Conservation (phyloP, 2,329 filamentous ascomycete species). For the Fusarium keratoplasticum region DNA sequence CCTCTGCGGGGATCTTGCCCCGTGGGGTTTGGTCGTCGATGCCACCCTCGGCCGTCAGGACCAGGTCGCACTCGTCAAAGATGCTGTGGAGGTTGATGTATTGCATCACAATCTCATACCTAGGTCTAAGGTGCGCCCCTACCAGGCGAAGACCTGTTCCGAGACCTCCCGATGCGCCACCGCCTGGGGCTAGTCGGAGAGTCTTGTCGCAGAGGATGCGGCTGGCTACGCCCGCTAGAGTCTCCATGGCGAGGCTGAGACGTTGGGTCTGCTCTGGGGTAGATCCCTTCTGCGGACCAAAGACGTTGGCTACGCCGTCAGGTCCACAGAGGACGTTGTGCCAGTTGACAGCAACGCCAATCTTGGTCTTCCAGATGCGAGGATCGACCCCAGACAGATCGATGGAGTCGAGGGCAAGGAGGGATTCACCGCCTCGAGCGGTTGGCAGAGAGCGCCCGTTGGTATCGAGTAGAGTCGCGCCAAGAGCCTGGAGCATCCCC, state of each 20-base stretch:
- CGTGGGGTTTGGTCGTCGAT: slow-evolving; percentile 63
- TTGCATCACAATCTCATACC: slow-evolving; percentile 62
- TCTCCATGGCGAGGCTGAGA: slow-evolving; percentile 57
- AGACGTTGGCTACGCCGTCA: slow-evolving; percentile 61
- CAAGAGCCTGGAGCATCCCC: slow-evolving; percentile 66
- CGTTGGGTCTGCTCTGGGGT: slow-evolving; percentile 55
- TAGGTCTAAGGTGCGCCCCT: slow-evolving; percentile 58
- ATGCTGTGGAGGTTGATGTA: slow-evolving; percentile 61
- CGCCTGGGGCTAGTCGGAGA: slow-evolving; percentile 55
- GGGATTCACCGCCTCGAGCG: slow-evolving; percentile 55
- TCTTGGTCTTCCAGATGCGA: slow-evolving; percentile 42
- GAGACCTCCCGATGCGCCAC: slow-evolving; percentile 64
- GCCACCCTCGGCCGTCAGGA: slow-evolving; percentile 65
- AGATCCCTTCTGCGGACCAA: slow-evolving; percentile 64
- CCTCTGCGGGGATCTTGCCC: slow-evolving; percentile 65
- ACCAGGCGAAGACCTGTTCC: slow-evolving; percentile 62
- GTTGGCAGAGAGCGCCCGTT: slow-evolving; percentile 51
- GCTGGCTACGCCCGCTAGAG: slow-evolving; percentile 52
- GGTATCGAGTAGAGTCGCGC: slow-evolving; percentile 55
- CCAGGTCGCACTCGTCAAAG: slow-evolving; percentile 61
- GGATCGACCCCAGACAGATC: slow-evolving; percentile 53
- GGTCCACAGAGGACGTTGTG: slow-evolving; percentile 63
- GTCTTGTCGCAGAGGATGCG: slow-evolving; percentile 48
- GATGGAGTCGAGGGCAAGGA: slow-evolving; percentile 52
- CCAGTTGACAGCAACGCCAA: slow-evolving; percentile 65